These are phyloP conservation scores for Torulaspora globosa DNA, from an alignment of 1,139 yeast genomes.

Conservation along the genomic window DNA sequence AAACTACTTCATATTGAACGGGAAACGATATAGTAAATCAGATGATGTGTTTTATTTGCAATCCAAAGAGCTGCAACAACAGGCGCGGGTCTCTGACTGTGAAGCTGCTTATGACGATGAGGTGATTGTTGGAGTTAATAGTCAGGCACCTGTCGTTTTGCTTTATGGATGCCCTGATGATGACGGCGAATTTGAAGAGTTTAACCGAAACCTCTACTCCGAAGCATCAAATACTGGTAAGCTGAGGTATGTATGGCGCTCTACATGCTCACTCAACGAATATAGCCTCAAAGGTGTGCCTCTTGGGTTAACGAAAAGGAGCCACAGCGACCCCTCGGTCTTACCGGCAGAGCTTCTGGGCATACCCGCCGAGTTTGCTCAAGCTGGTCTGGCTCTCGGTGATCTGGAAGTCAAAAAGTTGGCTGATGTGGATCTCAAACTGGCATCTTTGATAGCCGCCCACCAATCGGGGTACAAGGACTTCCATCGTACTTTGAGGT, in stretches of 20 bases:
- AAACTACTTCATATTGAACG: conserved; percentile 28
- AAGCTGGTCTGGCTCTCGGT: conserved; percentile 5
- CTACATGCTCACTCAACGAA: conserved; percentile 38
- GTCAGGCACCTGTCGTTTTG: conserved; percentile 38
- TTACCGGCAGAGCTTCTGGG: conserved; percentile 5
- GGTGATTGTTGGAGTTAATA: conserved; percentile 26
- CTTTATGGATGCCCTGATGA: conserved; percentile 51
- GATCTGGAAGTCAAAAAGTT: conserved; percentile 34
- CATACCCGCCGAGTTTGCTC: conserved; percentile 21
- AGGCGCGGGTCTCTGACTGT: conserved; percentile 21
- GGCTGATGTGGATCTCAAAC: conserved; percentile 43
- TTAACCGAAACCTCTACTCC: conserved; percentile 56
- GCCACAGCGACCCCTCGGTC: conserved; percentile 10
- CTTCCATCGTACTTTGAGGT: conserved; percentile 35
- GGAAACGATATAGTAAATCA: conserved; percentile 21
- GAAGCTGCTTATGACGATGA: conserved; percentile 18
- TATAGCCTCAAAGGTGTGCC: conserved; percentile 13
- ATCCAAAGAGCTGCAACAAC: conserved; percentile 28
- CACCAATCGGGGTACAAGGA: conserved; percentile 31
- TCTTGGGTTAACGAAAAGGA: conserved; percentile 17
- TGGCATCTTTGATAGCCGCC: conserved; percentile 44
- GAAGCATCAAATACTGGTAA: conserved; percentile 59
- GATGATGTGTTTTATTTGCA: conserved; percentile 36
- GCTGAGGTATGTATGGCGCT: conserved; percentile 71
- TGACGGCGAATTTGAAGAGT: conserved; percentile 47